These are phyloP conservation scores for Aspergillus ellipticus DNA, from an alignment of 495 filamentous ascomycete genomes.

Conservation along the genomic window DNA sequence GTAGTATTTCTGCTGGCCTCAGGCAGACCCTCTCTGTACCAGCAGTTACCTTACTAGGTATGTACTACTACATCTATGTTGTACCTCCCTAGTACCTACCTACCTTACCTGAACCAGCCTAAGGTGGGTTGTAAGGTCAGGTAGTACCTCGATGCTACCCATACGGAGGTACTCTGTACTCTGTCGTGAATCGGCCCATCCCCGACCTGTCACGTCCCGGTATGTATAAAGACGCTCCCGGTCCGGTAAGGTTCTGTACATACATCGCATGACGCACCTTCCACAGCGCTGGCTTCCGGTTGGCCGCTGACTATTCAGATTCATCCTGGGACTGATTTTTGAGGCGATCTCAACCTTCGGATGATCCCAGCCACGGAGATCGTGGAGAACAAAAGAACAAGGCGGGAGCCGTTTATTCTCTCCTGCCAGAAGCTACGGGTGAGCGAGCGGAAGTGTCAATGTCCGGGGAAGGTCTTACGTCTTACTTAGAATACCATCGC, in stretches of 20 bases:
- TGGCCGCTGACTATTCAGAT: constrained; percentile 7
- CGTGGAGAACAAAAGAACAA: background rate
- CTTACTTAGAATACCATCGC: background rate
- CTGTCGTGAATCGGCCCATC: background rate
- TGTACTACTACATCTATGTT: no score
- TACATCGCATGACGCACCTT: background rate
- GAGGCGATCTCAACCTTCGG: background rate
- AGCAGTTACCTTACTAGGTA: no score
- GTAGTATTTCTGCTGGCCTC: background rate
- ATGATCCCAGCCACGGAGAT: background rate
- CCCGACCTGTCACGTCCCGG: background rate
- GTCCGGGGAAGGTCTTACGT: no score
- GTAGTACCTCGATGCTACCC: no score
- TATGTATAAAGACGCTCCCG: background rate
- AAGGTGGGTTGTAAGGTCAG: no score
- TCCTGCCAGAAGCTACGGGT: background rate
- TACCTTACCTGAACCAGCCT: no score
- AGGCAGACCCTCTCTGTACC: no score
- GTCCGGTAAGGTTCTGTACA: constrained; percentile 10
- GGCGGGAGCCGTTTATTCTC: background rate
- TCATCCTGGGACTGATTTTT: constrained; percentile 2
- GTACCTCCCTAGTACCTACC: no score
- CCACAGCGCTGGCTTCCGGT: constrained; percentile 13
- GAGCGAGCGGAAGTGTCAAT: background rate
- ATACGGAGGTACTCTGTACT: no score